Conservation (phyloP, 2,329 filamentous ascomycete species). For the Xylariomycetidae sp. region DNA sequence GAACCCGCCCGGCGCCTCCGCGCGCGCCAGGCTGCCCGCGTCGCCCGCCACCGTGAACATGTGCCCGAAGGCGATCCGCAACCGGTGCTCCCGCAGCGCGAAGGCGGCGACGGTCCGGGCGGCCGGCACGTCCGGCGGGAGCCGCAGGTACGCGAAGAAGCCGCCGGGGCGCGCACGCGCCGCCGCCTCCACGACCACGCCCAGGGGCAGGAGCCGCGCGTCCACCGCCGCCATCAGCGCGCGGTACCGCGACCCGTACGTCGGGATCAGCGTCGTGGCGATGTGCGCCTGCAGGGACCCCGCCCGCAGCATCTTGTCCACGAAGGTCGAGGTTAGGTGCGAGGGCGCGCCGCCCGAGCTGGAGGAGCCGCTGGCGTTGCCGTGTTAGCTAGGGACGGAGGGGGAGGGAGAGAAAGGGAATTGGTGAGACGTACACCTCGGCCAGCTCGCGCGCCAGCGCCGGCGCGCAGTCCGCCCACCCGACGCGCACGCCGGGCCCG, state of each 20-base stretch:
- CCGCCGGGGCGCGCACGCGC: slow-evolving; percentile 40
- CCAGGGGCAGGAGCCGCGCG: slow-evolving; percentile 15
- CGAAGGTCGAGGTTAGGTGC: slow-evolving; percentile 22
- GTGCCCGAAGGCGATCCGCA: slow-evolving; percentile 49
- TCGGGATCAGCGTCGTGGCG: slow-evolving; percentile 43
- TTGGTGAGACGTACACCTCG: slow-evolving; percentile 42
- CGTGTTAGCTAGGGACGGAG: background rate
- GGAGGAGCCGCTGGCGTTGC: slow-evolving; percentile 13
- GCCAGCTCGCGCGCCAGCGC: slow-evolving; percentile 53
- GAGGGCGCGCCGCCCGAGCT: slow-evolving; percentile 24
- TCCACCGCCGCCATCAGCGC: slow-evolving; percentile 15
- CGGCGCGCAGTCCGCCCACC: slow-evolving; percentile 43
- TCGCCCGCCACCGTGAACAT: slow-evolving; percentile 44
- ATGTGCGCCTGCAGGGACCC: slow-evolving; percentile 50
- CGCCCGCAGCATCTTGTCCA: slow-evolving; percentile 44
- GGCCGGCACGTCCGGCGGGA: slow-evolving; percentile 36
- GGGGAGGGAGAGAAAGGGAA: background rate
- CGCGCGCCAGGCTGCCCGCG: slow-evolving; percentile 23
- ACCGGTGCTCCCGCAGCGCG: slow-evolving; percentile 44
- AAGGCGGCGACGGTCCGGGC: slow-evolving; percentile 37
- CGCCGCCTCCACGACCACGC: slow-evolving; percentile 10
- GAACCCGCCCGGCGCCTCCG: slow-evolving; percentile 30
- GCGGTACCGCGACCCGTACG: slow-evolving; percentile 36
- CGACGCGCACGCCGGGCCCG: slow-evolving; percentile 54
- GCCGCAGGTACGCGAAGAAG: slow-evolving; percentile 58